phyloP scores from a whole-genome alignment of 1,284 basidiomycete species.

The Sutorius eximius region DNA sequence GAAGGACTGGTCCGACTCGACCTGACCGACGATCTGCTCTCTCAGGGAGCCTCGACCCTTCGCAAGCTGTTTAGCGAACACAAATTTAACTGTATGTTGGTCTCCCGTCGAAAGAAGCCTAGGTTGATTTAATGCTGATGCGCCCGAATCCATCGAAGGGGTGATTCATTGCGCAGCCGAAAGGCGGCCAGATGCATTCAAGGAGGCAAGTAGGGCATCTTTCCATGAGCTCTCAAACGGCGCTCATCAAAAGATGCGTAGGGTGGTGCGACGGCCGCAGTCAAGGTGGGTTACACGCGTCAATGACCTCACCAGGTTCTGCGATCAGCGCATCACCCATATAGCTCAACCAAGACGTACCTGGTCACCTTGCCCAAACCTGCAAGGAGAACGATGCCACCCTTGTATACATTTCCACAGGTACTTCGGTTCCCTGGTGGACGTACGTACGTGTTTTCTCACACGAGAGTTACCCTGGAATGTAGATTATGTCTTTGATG shows the following conservation, averaged over 20 bases:
- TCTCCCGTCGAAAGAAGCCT: neutral
- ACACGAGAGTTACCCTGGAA: slow-evolving; percentile 8
- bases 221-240: neutral
- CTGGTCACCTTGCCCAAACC: slow-evolving; percentile 60
- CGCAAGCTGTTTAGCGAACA: slow-evolving; percentile 39
- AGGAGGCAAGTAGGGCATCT: slow-evolving; percentile 51
- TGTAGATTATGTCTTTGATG: slow-evolving; percentile 84
- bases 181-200: slow-evolving; percentile 78
- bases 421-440: slow-evolving; percentile 35
- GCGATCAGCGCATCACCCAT: slow-evolving; percentile 1
- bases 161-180: slow-evolving; percentile 86
- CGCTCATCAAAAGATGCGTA: slow-evolving; percentile 11
- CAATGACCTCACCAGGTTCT: neutral
- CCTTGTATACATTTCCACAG: slow-evolving; percentile 78
- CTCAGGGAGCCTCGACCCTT: slow-evolving; percentile 51
- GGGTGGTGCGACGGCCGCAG: slow-evolving; percentile 62
- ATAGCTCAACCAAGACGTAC: slow-evolving; percentile 70
- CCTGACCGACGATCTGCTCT: slow-evolving; percentile 47
- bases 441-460: slow-evolving; percentile 6
- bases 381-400: slow-evolving; percentile 56
- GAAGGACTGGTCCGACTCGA: slow-evolving; percentile 59
- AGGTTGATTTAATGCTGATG: slow-evolving; percentile 2
- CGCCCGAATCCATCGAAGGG: slow-evolving; percentile 45
- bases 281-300: slow-evolving; percentile 43
- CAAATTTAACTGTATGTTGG: slow-evolving; percentile 62